phyloP scores from a whole-genome alignment of 192 early-diverging fungal genomes.

The Thamnidium elegans region DNA sequence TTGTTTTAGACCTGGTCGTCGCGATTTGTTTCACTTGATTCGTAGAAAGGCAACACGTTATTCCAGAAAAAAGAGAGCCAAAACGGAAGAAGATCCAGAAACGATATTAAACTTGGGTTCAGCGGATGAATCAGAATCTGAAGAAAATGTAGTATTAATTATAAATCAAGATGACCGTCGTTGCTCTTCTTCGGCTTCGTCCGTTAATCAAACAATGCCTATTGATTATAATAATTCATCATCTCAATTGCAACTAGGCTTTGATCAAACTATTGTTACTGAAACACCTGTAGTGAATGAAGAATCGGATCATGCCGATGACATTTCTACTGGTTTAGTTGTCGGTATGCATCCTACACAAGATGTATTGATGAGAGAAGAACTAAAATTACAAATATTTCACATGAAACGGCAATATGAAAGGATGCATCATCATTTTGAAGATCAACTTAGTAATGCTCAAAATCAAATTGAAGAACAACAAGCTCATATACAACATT shows the following conservation, averaged over 20 bases:
- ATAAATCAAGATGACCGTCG: not conserved
- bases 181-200: constrained; percentile 8
- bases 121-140: constrained; percentile 6
- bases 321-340: too few relatives aligned
- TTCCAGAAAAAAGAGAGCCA: constrained; percentile 19
- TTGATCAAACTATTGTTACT: not conserved
- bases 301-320: too few relatives aligned
- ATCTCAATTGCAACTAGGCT: constrained; percentile 14
- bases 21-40: constrained; percentile 42
- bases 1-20: constrained; percentile 40
- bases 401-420: constrained; percentile 14
- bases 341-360: too few relatives aligned
- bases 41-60: constrained; percentile 34
- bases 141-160: not conserved
- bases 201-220: not conserved
- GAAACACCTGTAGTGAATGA: too few relatives aligned
- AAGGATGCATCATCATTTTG: constrained; percentile 8
- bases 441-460: constrained; percentile 9
- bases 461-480: constrained; percentile 17
- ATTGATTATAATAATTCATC: constrained; percentile 4
- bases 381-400: constrained; percentile 8
- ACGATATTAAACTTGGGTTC: constrained; percentile 19
- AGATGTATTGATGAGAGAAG: not conserved
- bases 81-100: constrained; percentile 15
- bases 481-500: constrained; percentile 1